Conservation (phyloP, 192 early-diverging fungal genomes). For the Coemansia nantahalensis region DNA sequence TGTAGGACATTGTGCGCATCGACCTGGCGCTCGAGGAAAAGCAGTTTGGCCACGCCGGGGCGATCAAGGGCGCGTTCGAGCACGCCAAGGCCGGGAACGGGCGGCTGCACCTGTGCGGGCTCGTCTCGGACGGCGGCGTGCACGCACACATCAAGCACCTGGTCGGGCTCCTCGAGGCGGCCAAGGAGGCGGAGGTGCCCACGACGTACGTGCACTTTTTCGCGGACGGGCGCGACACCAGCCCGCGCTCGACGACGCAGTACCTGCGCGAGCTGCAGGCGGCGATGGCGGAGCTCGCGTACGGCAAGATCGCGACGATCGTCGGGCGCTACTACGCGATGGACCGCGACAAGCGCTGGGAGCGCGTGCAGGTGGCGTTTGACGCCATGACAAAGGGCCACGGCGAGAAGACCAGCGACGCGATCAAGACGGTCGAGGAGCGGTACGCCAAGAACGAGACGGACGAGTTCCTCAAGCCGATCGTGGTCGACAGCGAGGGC, state of each 20-base stretch:
- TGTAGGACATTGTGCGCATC: constrained; percentile 96
- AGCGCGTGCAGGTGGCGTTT: constrained; percentile 92
- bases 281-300: constrained; percentile 56
- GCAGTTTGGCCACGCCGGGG: constrained; percentile 68
- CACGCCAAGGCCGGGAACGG: constrained; percentile 75
- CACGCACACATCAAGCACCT: constrained; percentile 96
- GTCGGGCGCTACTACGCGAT: constrained; percentile 99
- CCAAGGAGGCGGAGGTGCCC: constrained; percentile 81
- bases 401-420: constrained; percentile 70
- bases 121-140: constrained; percentile 98
- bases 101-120: constrained; percentile 90
- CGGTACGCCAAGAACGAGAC: constrained; percentile 88
- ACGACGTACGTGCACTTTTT: constrained; percentile 93
- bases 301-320: constrained; percentile 91
- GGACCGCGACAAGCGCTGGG: constrained; percentile 99
- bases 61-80: constrained; percentile 79
- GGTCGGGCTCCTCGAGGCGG: constrained; percentile 73
- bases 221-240: constrained; percentile 96
- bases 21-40: constrained; percentile 88
- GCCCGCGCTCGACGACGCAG: constrained; percentile 78
- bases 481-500: constrained; percentile 80
- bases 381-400: constrained; percentile 79
- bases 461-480: constrained; percentile 99
- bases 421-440: constrained; percentile 71
- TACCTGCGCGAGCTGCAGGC: constrained; percentile 75